These are phyloP conservation scores for Xylariaceae sp. DNA, from an alignment of 2,329 filamentous ascomycete species.

Conservation along the genomic window DNA sequence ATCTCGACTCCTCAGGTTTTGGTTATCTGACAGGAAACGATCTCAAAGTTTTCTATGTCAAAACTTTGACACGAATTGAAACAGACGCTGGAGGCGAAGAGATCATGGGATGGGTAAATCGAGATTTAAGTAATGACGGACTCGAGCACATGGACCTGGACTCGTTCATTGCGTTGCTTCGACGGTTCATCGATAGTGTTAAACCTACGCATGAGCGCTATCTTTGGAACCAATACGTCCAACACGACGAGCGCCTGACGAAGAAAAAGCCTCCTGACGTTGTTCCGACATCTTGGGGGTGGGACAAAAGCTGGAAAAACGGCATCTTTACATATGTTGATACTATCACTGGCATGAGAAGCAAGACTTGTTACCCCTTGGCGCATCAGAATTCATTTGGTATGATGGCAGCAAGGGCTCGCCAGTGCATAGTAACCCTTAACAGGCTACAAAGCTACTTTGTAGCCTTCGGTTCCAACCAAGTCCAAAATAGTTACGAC, in stretches of 20 bases:
- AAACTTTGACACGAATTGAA: neutral
- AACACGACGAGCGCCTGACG: neutral
- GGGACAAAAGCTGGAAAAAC: neutral
- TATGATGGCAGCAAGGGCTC: neutral
- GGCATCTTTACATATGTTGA: neutral
- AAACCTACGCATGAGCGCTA: neutral
- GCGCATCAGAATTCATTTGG: neutral
- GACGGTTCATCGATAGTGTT: neutral
- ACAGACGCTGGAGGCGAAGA: neutral
- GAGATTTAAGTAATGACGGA: neutral
- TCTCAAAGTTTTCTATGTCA: neutral
- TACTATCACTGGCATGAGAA: neutral
- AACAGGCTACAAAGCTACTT: neutral
- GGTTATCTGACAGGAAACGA: neutral
- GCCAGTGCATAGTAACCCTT: neutral
- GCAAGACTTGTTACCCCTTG: neutral
- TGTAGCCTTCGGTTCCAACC: neutral
- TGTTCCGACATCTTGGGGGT: neutral
- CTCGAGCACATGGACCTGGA: neutral
- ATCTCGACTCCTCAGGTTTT: neutral
- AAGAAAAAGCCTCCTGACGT: neutral
- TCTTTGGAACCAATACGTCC: neutral
- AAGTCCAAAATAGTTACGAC: neutral
- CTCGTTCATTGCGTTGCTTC: neutral
- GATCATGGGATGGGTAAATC: neutral